These are phyloP conservation scores for Clarireedia paspali DNA, from an alignment of 2,329 filamentous ascomycete species.

Conservation along the genomic window DNA sequence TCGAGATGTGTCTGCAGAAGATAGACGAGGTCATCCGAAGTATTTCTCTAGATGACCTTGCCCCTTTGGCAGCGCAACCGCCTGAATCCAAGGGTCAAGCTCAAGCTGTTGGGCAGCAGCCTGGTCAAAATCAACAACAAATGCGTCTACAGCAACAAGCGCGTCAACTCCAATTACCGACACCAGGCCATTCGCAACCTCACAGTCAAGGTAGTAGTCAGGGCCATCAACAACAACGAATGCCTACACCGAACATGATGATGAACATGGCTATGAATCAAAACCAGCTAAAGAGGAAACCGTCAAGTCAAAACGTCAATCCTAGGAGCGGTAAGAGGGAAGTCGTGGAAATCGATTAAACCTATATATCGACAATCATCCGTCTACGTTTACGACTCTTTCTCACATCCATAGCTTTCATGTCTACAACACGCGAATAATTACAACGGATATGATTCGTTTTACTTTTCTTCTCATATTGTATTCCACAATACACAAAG, in stretches of 20 bases:
- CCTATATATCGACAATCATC: not conserved
- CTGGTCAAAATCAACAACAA: not conserved
- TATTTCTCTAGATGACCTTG: constrained; percentile 10
- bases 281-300: constrained; percentile 16
- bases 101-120: not conserved
- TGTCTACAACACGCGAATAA: no score
- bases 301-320: constrained; percentile 16
- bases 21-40: constrained; percentile 22
- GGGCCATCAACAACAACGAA: constrained; percentile 1
- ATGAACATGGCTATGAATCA: constrained; percentile 6
- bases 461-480: no score
- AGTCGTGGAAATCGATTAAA: constrained; percentile 23
- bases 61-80: not conserved
- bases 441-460: no score
- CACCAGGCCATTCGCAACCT: constrained; percentile 12
- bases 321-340: constrained; percentile 13
- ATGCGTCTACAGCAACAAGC: not conserved
- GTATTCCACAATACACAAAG: no score
- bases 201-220: constrained; percentile 12
- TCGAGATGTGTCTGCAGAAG: constrained; percentile 30
- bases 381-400: no score
- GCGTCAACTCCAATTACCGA: constrained; percentile 9
- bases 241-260: constrained; percentile 9
- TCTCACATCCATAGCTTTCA: no score
- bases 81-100: constrained; percentile 4